phyloP scores from a whole-genome alignment of 306 rosid species.

The Canavalia gladiata region DNA sequence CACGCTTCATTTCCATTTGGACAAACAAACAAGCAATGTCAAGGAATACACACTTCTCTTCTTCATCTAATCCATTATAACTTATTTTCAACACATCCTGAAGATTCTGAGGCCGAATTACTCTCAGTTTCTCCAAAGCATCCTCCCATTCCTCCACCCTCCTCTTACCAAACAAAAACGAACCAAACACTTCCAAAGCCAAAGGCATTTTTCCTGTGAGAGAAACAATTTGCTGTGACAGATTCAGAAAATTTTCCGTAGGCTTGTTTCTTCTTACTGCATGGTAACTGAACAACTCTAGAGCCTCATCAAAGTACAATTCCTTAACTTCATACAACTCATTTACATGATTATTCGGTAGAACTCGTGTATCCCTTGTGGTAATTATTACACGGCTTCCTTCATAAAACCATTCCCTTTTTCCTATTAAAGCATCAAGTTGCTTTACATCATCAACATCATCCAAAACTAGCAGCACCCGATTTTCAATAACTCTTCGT shows the following conservation, averaged over 20 bases:
- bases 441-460: conserved; percentile 65
- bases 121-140: conserved; percentile 52
- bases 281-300: conserved; percentile 68
- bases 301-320: conserved; percentile 47
- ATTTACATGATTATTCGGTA: conserved; percentile 37
- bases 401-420: conserved; percentile 58
- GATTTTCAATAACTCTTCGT: conserved; percentile 38
- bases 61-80: conserved; percentile 57
- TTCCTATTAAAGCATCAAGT: conserved; percentile 51
- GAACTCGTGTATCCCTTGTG: conserved; percentile 57
- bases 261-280: conserved; percentile 62
- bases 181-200: conserved; percentile 80
- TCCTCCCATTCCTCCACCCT: conserved; percentile 61
- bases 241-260: background rate
- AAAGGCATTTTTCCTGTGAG: conserved; percentile 70
- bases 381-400: conserved; percentile 71
- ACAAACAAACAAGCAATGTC: conserved; percentile 71
- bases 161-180: conserved; percentile 60
- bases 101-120: conserved; percentile 55
- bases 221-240: conserved; percentile 60
- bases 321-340: conserved; percentile 58
- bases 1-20: conserved; percentile 55
- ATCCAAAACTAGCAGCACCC: conserved; percentile 67
- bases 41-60: conserved; percentile 65
- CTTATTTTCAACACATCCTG: conserved; percentile 74